A percentile compares a stretch with the other conserved stretches of the same genome.
Evolutionary conservation across 2,329 filamentous ascomycete species (phyloP).

Genomic region (Alternaria conjuncta): DNA sequence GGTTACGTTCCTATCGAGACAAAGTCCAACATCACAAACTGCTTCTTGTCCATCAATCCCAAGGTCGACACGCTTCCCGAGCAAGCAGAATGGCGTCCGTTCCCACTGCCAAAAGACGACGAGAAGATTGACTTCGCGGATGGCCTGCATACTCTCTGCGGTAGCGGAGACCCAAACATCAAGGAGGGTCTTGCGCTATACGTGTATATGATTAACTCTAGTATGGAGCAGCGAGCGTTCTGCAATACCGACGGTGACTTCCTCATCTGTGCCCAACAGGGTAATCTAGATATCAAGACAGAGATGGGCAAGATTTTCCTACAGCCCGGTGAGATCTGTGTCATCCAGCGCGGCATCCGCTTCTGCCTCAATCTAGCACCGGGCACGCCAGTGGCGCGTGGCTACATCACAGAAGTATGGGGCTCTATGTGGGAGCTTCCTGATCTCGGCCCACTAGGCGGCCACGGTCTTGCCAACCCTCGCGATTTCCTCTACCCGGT

Average conservation of each 20-base stretch:
- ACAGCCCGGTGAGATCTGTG: conserved; percentile 50
- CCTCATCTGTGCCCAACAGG: conserved; percentile 46
- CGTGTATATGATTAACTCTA: conserved; percentile 56
- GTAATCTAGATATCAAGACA: conserved; percentile 48
- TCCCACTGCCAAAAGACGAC: conserved; percentile 45
- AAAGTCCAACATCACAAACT: conserved; percentile 48
- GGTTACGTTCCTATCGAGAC: conserved; percentile 35
- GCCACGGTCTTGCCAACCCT: conserved; percentile 50
- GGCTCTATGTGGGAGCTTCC: conserved; percentile 50
- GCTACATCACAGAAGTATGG: conserved; percentile 52
- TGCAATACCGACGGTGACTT: conserved; percentile 54
- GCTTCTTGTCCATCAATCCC: conserved; percentile 57
- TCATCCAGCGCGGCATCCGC: conserved; percentile 50
- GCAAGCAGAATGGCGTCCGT: conserved; percentile 58
- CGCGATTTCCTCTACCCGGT: conserved; percentile 49
- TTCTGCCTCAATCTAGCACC: conserved; percentile 45
- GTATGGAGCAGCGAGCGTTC: conserved; percentile 56
- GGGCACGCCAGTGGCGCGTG: conserved; percentile 42
- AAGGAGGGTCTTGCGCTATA: conserved; percentile 58
- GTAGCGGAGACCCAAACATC: conserved; percentile 59
- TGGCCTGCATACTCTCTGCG: conserved; percentile 58
- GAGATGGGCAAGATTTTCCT: conserved; percentile 50
- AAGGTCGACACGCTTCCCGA: conserved; percentile 58
- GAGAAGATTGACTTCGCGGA: conserved; percentile 56
- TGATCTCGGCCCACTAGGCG: conserved; percentile 49